Base-by-base conservation (phyloP, 495 filamentous ascomycete species). In the Talaromyces liani region DNA sequence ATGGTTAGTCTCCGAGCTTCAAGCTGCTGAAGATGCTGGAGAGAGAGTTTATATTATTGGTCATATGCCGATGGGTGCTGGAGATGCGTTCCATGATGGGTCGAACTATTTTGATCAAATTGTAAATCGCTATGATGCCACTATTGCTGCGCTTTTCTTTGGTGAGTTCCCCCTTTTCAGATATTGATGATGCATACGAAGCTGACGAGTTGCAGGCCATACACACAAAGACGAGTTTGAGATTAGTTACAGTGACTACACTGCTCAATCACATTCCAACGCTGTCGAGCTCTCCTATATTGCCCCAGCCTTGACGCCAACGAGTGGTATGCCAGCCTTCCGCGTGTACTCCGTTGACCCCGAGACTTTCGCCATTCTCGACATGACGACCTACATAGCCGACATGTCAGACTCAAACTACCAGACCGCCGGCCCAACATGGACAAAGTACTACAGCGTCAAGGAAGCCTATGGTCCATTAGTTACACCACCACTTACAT, bases 211-310 rank as follows among this genome's bases (percentile, higher is more conserved):
- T 70, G 67, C 20, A 60, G 58, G 81, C 31, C 83, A 86, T 66
- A 85, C 83, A 0, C 84, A 86, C 65, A 72, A 70, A 47, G 84
- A 87, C 63, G 75, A 80, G 53, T 84, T 85, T 66, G 73, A 84
- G 55, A 72, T 87, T 58, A 73, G 76, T 10, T 85, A 85, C 73
- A 70, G 79, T 1, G 65, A 80, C 61, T 81, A 82, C 63, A 71
- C 49, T 4, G 65, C 64, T 22, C 76, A 70, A 6, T 67, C 61
- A 56, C 65, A 64, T 45, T 62, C 71, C 10, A 81, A 75, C 5
- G 82, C 84, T 3, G 65, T 74, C 3, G 75, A 73, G 49, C 73
- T 79, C 25, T 78, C 75, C 6, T 87, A 82, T 60, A 77, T 85
- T 63, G 75, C 74, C 0, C 82, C 83, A 5, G 76, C 79, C 8